These are phyloP conservation scores for Entophlyctis luteolus DNA, from an alignment of 192 early-diverging fungal genomes.

Conservation along the genomic window DNA sequence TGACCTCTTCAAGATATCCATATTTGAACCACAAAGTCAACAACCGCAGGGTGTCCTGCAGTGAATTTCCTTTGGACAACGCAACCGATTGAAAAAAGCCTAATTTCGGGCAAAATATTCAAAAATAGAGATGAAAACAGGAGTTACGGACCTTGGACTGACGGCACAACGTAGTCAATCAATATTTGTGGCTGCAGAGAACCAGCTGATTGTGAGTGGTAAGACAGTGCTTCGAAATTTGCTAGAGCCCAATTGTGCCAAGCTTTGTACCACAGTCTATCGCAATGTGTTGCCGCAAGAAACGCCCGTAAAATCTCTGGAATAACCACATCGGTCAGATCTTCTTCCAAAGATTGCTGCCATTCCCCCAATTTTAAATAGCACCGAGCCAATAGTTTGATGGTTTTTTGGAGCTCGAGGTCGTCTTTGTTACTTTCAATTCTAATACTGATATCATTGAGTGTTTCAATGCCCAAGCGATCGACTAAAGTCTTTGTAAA, in stretches of 20 bases:
- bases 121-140: neutral
- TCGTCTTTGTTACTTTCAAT: slow-evolving; percentile 38
- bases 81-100: slow-evolving; percentile 93
- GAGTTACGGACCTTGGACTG: slow-evolving; percentile 58
- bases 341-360: slow-evolving; percentile 63
- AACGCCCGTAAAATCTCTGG: slow-evolving; percentile 79
- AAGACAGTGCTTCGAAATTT: slow-evolving; percentile 82
- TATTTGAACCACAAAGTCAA: slow-evolving; percentile 96
- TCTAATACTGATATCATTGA: slow-evolving; percentile 49
- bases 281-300: slow-evolving; percentile 79
- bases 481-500: slow-evolving; percentile 75
- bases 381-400: slow-evolving; percentile 58
- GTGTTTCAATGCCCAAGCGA: slow-evolving; percentile 46
- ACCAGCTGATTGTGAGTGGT: slow-evolving; percentile 63
- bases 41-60: slow-evolving; percentile 91
- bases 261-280: slow-evolving; percentile 92
- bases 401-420: slow-evolving; percentile 28
- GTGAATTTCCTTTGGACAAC: slow-evolving; percentile 75
- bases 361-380: slow-evolving; percentile 95
- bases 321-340: slow-evolving; percentile 54
- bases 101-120: slow-evolving; percentile 11
- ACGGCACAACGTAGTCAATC: slow-evolving; percentile 73
- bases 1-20: slow-evolving; percentile 81
- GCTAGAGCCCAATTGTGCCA: slow-evolving; percentile 97
- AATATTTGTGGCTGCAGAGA: slow-evolving; percentile 44